phyloP scores from a whole-genome alignment of 306 rosid species.

The Citrullus amarus region DNA sequence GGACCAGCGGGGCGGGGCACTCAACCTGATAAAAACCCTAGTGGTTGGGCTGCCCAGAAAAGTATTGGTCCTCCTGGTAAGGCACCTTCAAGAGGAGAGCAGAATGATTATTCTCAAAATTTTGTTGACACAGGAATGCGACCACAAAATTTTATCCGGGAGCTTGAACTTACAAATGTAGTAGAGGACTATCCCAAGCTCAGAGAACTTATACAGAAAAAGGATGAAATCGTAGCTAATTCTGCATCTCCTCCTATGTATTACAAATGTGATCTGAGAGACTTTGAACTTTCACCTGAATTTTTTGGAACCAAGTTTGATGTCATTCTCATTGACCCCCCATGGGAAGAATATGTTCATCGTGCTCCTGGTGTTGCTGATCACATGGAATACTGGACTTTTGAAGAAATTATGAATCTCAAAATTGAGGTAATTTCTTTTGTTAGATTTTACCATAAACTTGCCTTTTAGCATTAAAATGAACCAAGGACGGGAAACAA shows the following conservation, averaged over 20 bases:
- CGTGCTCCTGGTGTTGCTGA: slow-evolving; percentile 99
- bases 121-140: slow-evolving; percentile 96
- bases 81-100: slow-evolving; percentile 99
- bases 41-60: slow-evolving; percentile 89
- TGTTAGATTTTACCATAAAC: background rate
- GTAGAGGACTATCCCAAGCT: slow-evolving; percentile 99
- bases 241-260: slow-evolving; percentile 87
- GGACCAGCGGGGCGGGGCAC: slow-evolving; percentile 66
- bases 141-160: slow-evolving; percentile 96
- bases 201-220: slow-evolving; percentile 97
- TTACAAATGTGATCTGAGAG: slow-evolving; percentile 65
- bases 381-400: slow-evolving; percentile 93
- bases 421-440: slow-evolving; percentile 71
- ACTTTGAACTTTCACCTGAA: slow-evolving; percentile 86
- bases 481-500: background rate
- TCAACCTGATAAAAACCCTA: slow-evolving; percentile 62
- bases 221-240: slow-evolving; percentile 84
- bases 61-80: slow-evolving; percentile 68
- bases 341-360: slow-evolving; percentile 99
- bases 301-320: slow-evolving; percentile 96
- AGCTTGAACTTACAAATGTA: slow-evolving; percentile 90
- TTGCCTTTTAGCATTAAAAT: background rate
- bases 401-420: slow-evolving; percentile 96
- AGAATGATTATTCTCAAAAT: slow-evolving; percentile 97
- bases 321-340: slow-evolving; percentile 97